phyloP scores from a whole-genome alignment of 2,329 filamentous ascomycete species.

The Trichoderma guizhouense region DNA sequence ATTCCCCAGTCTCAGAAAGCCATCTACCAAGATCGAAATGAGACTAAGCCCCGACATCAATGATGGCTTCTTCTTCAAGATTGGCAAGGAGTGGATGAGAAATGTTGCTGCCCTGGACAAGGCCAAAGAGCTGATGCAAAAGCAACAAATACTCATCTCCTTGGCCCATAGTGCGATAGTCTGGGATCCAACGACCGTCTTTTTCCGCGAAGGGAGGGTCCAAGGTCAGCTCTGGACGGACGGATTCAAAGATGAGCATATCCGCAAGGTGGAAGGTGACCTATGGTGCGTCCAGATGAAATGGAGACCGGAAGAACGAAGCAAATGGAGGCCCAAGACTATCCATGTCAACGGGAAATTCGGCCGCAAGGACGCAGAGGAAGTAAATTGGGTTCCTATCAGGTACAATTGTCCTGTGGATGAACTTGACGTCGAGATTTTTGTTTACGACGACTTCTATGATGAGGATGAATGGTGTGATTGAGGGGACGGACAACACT shows the following conservation, averaged over 20 bases:
- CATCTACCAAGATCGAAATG: not conserved
- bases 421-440: not conserved
- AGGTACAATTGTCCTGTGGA: not conserved
- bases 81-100: not conserved
- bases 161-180: not conserved
- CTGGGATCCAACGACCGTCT: not conserved
- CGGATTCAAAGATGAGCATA: not conserved
- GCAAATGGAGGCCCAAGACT: not conserved
- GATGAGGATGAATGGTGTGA: not conserved
- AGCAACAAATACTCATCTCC: not conserved
- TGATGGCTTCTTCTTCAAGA: not conserved
- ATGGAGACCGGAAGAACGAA: not conserved
- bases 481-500: no score
- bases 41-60: not conserved
- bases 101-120: not conserved
- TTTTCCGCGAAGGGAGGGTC: not conserved
- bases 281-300: not conserved
- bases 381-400: not conserved
- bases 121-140: not conserved
- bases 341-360: not conserved
- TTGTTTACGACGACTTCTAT: not conserved
- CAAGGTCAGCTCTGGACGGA: not conserved
- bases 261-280: not conserved
- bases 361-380: not conserved
- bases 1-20: not conserved